Evolutionary conservation across 2,329 filamentous ascomycete genomes (phyloP).

Genomic region (Dryadomyces quercivorus): DNA sequence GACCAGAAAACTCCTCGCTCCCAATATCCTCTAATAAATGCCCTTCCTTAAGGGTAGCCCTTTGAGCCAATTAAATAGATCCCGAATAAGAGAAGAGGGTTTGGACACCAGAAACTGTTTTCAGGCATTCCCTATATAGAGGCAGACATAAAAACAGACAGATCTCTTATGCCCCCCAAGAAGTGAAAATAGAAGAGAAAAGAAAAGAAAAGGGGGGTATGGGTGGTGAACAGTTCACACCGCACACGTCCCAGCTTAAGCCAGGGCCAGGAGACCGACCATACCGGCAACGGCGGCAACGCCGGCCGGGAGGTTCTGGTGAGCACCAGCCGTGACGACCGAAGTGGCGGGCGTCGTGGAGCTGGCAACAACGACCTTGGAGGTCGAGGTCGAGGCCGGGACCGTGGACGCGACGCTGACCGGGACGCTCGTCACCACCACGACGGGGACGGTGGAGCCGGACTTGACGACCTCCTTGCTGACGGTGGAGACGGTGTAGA

Average conservation of each 20-base stretch:
- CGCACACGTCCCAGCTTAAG: conserved; percentile 9
- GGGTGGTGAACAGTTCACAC: too few relatives aligned
- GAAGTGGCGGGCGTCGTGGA: conserved; percentile 12
- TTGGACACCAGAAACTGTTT: too few relatives aligned
- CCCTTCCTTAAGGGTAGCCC: too few relatives aligned
- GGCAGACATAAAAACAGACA: too few relatives aligned
- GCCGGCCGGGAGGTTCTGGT: conserved; percentile 20
- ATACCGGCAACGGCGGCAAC: conserved; percentile 26
- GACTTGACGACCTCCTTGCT: too few relatives aligned
- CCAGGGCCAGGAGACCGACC: conserved; percentile 23
- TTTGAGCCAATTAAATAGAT: too few relatives aligned
- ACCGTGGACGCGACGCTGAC: background rate
- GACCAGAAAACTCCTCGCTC: too few relatives aligned
- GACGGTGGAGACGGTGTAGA: too few relatives aligned
- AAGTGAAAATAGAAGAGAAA: background rate
- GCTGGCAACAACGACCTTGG: conserved; percentile 19
- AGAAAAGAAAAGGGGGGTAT: background rate
- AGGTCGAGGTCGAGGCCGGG: conserved; percentile 2
- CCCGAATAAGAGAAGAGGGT: background rate
- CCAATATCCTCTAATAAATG: too few relatives aligned
- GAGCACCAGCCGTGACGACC: conserved; percentile 19
- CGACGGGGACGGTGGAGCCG: too few relatives aligned
- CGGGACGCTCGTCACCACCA: too few relatives aligned
- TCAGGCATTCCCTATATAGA: too few relatives aligned
- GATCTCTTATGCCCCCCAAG: background rate